Base-by-base conservation (phyloP, 352 stramenopile genomes). In the Thalassiosira livingstoniorum region DNA sequence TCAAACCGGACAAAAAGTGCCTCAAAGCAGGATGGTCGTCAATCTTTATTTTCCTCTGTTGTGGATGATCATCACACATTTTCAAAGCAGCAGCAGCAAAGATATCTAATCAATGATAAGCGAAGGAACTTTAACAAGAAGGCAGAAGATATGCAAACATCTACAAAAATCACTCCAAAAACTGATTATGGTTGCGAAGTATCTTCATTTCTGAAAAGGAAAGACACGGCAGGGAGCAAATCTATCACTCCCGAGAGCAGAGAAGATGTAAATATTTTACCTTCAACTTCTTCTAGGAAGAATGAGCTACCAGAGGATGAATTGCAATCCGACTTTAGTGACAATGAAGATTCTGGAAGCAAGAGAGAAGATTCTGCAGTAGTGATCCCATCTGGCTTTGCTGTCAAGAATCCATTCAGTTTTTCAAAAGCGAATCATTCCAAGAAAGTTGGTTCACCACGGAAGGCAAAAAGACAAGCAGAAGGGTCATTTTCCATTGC, bases 291-390 rank as follows among this genome's bases (percentile, higher is more conserved):
- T 47, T 0, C 25, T 32, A 47, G 7, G 21, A 84, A 84, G 31
- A 32, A 70, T 31, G 63, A 86, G 34, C 67, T 76, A 39, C 68
- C 74, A 21, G 79, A 86, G 15, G 74, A 86, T 61, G 79, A 86
- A 65, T 69, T 86, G 55, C 74, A 75, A 37, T 81, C 70, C 18
- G 79, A 86, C 43, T 86, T 83, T 63, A 83, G 73, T 55, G 67
- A 83, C 53, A 45, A 82, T 39, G 74, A 83, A 27, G 45, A 77
- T 35, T 31, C 37, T 39, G 55, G 54, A 3, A 25, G 55, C 7
- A n/a, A 4, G 15, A 34, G 15, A 2, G 31, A 58, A 27, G 35
- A 64, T 35, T 13, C 35, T 35, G 45, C 4, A 32, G 35, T 21
- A 31, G 15, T 23, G 31, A 35, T 2, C 64, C 25, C 23, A 34